Percentiles rank a stretch among this genome's conserved stretches.
These are phyloP conservation scores for Neofusicoccum umdonicola DNA, from an alignment of 2,329 filamentous ascomycete genomes.

Conservation along the genomic window DNA sequence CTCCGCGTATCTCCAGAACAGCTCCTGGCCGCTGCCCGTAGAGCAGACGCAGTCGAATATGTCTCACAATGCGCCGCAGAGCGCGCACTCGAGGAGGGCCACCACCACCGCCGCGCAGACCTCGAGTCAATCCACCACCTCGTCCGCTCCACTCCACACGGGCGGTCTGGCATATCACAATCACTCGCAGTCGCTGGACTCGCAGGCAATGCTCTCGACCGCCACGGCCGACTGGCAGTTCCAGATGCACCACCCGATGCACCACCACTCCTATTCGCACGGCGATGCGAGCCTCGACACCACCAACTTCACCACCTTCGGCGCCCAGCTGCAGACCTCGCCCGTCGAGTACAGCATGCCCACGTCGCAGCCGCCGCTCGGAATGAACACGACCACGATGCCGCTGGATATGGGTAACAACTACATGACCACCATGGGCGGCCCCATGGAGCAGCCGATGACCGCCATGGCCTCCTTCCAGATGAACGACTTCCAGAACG, in stretches of 20 bases:
- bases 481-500: conserved; percentile 69
- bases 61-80: conserved; percentile 23
- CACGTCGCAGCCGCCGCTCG: conserved; percentile 30
- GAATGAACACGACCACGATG: conserved; percentile 32
- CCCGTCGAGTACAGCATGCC: conserved; percentile 48
- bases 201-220: conserved; percentile 33
- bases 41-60: conserved; percentile 31
- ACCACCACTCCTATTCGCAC: conserved; percentile 31
- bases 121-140: conserved; percentile 25
- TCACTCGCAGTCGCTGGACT: conserved; percentile 33
- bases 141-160: conserved; percentile 35
- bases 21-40: conserved; percentile 39
- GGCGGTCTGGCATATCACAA: conserved; percentile 26
- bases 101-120: conserved; percentile 24
- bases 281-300: conserved; percentile 35
- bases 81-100: conserved; percentile 26
- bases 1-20: conserved; percentile 28
- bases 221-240: conserved; percentile 47
- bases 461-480: conserved; percentile 38
- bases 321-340: conserved; percentile 41
- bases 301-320: conserved; percentile 33
- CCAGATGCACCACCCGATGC: conserved; percentile 32
- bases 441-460: conserved; percentile 43
- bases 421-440: conserved; percentile 39
- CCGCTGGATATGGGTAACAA: conserved; percentile 39